Percentiles rank a stretch among this genome's conserved stretches.
Conservation (phyloP, 208 protist species). For the Trypanosoma brucei region DNA sequence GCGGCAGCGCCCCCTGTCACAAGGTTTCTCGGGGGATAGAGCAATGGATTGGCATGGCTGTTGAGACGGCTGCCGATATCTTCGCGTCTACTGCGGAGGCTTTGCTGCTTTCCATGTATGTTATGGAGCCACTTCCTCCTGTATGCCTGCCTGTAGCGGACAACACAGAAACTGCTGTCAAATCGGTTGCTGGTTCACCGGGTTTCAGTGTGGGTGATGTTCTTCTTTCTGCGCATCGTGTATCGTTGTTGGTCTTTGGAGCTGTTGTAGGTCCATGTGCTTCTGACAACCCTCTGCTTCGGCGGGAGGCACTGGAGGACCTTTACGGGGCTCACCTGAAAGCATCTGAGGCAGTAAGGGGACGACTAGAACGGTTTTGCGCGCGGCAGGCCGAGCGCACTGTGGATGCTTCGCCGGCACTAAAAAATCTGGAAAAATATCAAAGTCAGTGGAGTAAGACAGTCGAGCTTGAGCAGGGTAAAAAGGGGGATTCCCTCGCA, state of each 20-base stretch:
- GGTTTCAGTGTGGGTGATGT: slow-evolving; percentile 11
- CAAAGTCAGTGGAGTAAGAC: too few species aligned
- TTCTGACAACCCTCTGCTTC: slow-evolving; percentile 1
- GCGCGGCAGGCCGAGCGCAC: neutral
- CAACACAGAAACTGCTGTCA: neutral
- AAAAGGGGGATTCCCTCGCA: too few species aligned
- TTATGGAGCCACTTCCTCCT: slow-evolving; percentile 19
- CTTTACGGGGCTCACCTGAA: slow-evolving; percentile 7
- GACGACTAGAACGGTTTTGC: slow-evolving; percentile 11
- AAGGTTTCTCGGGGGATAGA: neutral
- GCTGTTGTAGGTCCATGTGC: slow-evolving; percentile 1
- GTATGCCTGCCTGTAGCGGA: neutral
- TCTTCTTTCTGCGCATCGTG: slow-evolving; percentile 9
- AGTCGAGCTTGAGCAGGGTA: too few species aligned
- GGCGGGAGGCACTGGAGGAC: neutral
- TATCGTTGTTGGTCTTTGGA: slow-evolving; percentile 9
- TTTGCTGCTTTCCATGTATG: slow-evolving; percentile 12
- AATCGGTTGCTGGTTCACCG: slow-evolving; percentile 5
- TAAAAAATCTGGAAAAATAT: too few species aligned
- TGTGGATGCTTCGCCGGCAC: neutral
- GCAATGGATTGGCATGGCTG: neutral
- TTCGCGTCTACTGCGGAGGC: slow-evolving; percentile 16
- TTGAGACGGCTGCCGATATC: slow-evolving; percentile 9
- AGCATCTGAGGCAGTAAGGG: slow-evolving; percentile 9
- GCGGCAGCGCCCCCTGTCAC: neutral